Percentiles rank a stretch among this genome's conserved stretches.
These are phyloP conservation scores for Claviceps maximensis DNA, from an alignment of 2,329 filamentous ascomycete species.

Conservation along the genomic window DNA sequence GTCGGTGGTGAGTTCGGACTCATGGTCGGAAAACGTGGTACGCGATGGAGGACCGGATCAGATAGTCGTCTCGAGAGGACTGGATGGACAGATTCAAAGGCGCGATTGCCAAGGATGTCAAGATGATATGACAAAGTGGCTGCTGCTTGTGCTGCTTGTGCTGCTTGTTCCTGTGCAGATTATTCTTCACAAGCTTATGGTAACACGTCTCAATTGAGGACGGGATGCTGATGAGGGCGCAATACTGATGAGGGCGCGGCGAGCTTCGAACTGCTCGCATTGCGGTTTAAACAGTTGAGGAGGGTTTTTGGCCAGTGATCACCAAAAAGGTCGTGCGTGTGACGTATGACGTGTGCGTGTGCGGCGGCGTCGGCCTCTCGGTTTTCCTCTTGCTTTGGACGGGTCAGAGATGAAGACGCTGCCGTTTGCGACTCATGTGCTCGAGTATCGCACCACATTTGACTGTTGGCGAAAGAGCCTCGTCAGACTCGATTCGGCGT, in stretches of 20 bases:
- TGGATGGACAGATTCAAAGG: slow-evolving; percentile 15
- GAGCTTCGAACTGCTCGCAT: neutral
- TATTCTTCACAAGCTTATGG: neutral
- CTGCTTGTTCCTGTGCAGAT: neutral
- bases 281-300: neutral
- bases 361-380: neutral
- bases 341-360: too few relatives aligned
- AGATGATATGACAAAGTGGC: neutral
- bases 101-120: slow-evolving; percentile 4
- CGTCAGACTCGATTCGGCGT: neutral
- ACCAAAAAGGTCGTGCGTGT: neutral
- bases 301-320: neutral
- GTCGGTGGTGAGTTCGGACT: neutral
- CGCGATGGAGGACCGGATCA: neutral
- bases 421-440: neutral
- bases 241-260: neutral
- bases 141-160: neutral
- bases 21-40: slow-evolving; percentile 1
- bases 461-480: neutral
- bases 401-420: neutral
- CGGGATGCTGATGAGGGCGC: neutral
- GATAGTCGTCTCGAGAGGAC: slow-evolving; percentile 13
- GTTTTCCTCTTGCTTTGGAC: neutral
- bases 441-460: neutral
- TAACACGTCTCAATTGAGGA: neutral